phyloP scores from a whole-genome alignment of 2,329 filamentous ascomycete genomes.

The Endothia cerciana region DNA sequence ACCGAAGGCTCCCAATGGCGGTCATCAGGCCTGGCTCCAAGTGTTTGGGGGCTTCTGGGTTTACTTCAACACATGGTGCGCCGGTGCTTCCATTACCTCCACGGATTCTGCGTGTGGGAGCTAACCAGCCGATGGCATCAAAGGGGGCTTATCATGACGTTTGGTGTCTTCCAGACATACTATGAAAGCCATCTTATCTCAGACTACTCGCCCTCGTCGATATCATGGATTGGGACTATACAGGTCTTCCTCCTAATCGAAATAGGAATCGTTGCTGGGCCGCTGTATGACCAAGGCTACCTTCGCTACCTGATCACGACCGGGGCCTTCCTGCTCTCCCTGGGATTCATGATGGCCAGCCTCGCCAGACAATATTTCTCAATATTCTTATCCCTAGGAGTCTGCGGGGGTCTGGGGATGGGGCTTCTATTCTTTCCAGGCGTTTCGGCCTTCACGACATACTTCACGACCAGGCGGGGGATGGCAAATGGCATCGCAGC shows the following conservation, averaged over 20 bases:
- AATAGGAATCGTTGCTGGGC: slow-evolving; percentile 48
- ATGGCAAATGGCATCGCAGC: slow-evolving; percentile 42
- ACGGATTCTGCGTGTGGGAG: background rate
- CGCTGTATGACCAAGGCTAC: slow-evolving; percentile 52
- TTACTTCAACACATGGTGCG: slow-evolving; percentile 59
- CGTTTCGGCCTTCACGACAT: slow-evolving; percentile 40
- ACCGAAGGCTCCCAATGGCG: slow-evolving; percentile 47
- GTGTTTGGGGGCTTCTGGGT: slow-evolving; percentile 55
- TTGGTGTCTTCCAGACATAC: slow-evolving; percentile 60
- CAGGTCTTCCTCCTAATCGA: slow-evolving; percentile 51
- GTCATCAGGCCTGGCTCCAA: slow-evolving; percentile 59
- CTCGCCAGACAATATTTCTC: slow-evolving; percentile 47
- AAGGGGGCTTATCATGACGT: slow-evolving; percentile 44
- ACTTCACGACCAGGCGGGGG: slow-evolving; percentile 37
- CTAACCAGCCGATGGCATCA: too few relatives aligned
- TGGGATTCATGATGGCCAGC: slow-evolving; percentile 51
- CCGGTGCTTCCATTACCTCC: background rate
- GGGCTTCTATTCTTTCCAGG: slow-evolving; percentile 46
- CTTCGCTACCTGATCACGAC: slow-evolving; percentile 44
- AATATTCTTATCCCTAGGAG: slow-evolving; percentile 48
- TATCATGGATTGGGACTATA: slow-evolving; percentile 53
- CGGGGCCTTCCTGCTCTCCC: slow-evolving; percentile 47
- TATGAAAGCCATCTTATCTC: slow-evolving; percentile 48
- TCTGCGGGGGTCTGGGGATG: slow-evolving; percentile 50
- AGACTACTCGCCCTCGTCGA: slow-evolving; percentile 37